phyloP scores from a whole-genome alignment of 2,329 filamentous ascomycete genomes.

The Epichloe hybrida region DNA sequence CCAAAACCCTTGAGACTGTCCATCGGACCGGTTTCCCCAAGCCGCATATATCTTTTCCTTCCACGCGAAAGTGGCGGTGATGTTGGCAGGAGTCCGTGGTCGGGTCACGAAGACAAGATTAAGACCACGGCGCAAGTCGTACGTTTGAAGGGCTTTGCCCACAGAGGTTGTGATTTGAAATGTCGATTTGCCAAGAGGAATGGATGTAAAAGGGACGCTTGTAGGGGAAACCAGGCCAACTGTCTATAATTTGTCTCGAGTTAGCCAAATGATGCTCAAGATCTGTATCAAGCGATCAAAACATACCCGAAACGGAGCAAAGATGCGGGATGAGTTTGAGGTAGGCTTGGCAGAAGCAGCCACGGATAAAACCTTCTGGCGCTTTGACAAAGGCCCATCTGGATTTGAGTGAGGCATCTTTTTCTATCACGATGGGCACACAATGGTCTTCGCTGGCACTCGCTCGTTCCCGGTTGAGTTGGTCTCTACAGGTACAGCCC shows the following conservation, averaged over 20 bases:
- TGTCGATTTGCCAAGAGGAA: slow-evolving; percentile 82
- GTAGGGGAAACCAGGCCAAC: slow-evolving; percentile 89
- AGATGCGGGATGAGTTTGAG: slow-evolving; percentile 59
- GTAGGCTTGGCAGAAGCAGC: slow-evolving; percentile 23
- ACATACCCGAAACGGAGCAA: slow-evolving; percentile 82
- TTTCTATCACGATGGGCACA: neutral
- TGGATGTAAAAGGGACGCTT: slow-evolving; percentile 73
- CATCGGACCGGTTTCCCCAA: slow-evolving; percentile 53
- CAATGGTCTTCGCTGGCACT: neutral
- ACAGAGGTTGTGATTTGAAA: slow-evolving; percentile 97
- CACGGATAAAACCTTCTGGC: slow-evolving; percentile 49
- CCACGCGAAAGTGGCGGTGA: slow-evolving; percentile 80
- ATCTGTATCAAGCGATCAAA: neutral
- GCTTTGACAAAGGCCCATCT: slow-evolving; percentile 56
- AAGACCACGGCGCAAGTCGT: slow-evolving; percentile 80
- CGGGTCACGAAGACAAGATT: slow-evolving; percentile 88
- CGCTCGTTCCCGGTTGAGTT: neutral
- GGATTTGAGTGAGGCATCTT: slow-evolving; percentile 45
- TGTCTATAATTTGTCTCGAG: slow-evolving; percentile 43
- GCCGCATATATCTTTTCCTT: slow-evolving; percentile 80
- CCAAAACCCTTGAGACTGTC: slow-evolving; percentile 60
- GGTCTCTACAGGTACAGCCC: neutral
- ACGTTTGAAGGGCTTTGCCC: slow-evolving; percentile 82
- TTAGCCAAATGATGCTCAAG: slow-evolving; percentile 2
- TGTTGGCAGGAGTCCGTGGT: slow-evolving; percentile 72